Base-by-base conservation (phyloP, 1,139 yeast species). In the Debaryomyces subglobosus region DNA sequence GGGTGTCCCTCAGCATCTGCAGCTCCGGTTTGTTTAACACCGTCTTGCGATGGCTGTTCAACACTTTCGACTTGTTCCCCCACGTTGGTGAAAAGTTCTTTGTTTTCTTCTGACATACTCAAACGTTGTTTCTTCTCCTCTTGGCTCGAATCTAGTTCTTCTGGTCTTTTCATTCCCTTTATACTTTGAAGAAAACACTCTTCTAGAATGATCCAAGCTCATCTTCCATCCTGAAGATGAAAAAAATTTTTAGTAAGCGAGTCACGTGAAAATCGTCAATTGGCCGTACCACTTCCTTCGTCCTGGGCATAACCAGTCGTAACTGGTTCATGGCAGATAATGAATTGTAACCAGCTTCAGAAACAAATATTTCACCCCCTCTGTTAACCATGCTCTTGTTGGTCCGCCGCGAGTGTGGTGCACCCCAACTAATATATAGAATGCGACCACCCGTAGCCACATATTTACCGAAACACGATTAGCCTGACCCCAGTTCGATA, bases 1-100 rank as follows among this genome's bases (percentile, higher is more conserved):
- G 97, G 96, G 59, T 90, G 96, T n/a, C 97, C 97, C 63, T 83
- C 85, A n/a, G 88, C 86, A 65, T 89, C 97, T 8, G 74, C 72
- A 20, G 91, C 87, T 23, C 89, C 90, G 1, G 90, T 84, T 30
- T 59, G 53, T 47, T 52, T 63, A 30, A 68, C 57, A 16, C 53
- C 62, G 34, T 44, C 42, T 21, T 33, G 38, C 13, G 39, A 33
- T 23, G 48, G 48, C 35, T 61, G 56, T 33, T 64, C 63, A 13
- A 68, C 57, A 21, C 62, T 71, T 54, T 76, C 72, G 9, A 79
- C 87, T 49, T 80, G 80, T 39, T 80, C 80, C 39, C 89, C 89
- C 15, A 85, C 86, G 12, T 81, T 47, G 13, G 24, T 12, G 24
- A 43, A 48, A 18, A 42, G 21, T 29, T 47, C 46, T 34, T 45